Evolutionary conservation across 2,329 filamentous ascomycete genomes (phyloP), one percentile per base, ranked within the genome.

Genomic region (Cladobotryum protrusum): DNA sequence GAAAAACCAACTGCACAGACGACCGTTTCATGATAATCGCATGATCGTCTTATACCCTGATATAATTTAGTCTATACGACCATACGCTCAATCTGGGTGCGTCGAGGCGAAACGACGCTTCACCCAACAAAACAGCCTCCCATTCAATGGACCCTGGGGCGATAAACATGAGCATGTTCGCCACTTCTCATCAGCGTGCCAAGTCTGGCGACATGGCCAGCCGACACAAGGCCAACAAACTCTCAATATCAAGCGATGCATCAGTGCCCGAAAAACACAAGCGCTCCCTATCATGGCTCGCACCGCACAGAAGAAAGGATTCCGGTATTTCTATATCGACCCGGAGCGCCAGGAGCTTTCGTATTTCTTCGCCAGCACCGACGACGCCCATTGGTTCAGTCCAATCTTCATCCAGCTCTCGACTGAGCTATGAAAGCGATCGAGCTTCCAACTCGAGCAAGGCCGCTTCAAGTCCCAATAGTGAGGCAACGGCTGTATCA

Each of bases 381-480:
- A 34, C 43, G 12, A 14, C 43, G 20, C 37, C 47, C 32, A 42
- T 43, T 11, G 67, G 63, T 12, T 64, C 67, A 41, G 63, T 67
- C 51, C 72, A 72, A 15, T 71, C 73, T 19, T 66, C 57, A 1
- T 46, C 65, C 42, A 73, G 68, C 55, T 77, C 75, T 61, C 70
- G 76, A 58, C 72, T 69, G 57, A 73, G 68, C 54, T 71, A 62
- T 49, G 69, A 75, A 37, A 65, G 62, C 55, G 63, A 68, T 56
- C 60, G 52, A 46, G 63, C 63, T 47, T 60, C 60, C 47, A 54
- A 63, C 48, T 60, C 58, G 50, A 59, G 61, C 50, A 61, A 55
- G 15, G 34, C 42, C 34, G 36, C 33, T 13, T 44, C 40, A 6
- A 17, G 33, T 13, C 34, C 19, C 8, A 53, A 15, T 19, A 17